These are phyloP conservation scores for Camelina neglecta DNA, from an alignment of 345 rosid species.

Conservation along the genomic window DNA sequence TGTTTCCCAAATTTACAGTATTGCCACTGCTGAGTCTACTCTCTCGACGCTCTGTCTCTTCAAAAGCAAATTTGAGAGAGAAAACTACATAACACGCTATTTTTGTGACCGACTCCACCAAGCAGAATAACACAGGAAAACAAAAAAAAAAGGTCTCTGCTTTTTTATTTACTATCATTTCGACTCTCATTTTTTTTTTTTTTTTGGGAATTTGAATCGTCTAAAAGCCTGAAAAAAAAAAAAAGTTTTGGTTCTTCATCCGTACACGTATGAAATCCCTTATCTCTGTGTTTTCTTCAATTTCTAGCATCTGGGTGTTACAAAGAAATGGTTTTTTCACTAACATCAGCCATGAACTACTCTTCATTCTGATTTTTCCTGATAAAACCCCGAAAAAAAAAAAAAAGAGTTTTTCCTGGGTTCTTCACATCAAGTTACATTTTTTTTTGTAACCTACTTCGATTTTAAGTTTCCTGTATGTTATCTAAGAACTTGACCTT, in stretches of 20 bases:
- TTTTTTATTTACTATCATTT: background rate
- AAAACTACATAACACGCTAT: background rate
- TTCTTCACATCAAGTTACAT: background rate
- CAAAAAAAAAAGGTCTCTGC: background rate
- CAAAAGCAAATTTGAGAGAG: background rate
- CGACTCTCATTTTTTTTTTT: background rate
- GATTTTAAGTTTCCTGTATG: constrained; percentile 1
- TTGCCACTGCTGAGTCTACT: constrained; percentile 12
- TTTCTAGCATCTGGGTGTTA: background rate
- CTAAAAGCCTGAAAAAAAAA: background rate
- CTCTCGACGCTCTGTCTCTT: background rate
- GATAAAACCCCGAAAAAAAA: background rate
- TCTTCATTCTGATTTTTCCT: too few species aligned
- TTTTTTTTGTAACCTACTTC: background rate
- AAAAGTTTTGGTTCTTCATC: background rate
- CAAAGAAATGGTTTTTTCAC: too few species aligned
- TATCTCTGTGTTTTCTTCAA: background rate
- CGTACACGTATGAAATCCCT: background rate
- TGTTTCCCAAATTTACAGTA: background rate
- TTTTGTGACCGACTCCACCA: background rate
- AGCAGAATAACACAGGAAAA: background rate
- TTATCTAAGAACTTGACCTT: background rate
- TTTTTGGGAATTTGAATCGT: background rate
- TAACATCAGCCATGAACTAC: too few species aligned
- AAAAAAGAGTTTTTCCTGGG: background rate